Percentiles rank a stretch among this genome's conserved stretches.
Conservation (phyloP, 345 rosid species). For the Passiflora organensis region DNA sequence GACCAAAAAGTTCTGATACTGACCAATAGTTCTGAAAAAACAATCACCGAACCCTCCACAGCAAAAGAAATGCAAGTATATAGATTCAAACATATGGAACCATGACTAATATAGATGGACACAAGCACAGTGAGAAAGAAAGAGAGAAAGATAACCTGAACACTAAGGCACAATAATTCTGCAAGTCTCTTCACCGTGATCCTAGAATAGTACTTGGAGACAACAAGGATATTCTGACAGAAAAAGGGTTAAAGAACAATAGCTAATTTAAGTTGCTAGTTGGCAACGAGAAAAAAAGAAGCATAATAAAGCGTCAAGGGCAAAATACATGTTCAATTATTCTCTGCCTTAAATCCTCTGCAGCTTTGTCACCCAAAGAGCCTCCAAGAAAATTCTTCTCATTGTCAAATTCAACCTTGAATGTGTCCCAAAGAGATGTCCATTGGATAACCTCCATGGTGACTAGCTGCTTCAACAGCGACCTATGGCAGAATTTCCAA, state of each 20-base stretch:
- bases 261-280: neutral
- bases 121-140: too few species aligned
- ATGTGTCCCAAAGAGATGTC: constrained; percentile 88
- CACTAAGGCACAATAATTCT: constrained; percentile 75
- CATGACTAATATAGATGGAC: too few species aligned
- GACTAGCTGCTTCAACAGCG: constrained; percentile 79
- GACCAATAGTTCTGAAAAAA: too few species aligned
- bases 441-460: constrained; percentile 98
- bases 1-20: too few species aligned
- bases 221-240: constrained; percentile 99
- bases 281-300: constrained; percentile 1
- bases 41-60: too few species aligned
- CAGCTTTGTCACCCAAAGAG: constrained; percentile 85
- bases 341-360: constrained; percentile 84
- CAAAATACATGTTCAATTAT: constrained; percentile 80
- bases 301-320: neutral
- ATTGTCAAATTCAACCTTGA: constrained; percentile 76
- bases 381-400: constrained; percentile 86
- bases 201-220: constrained; percentile 89
- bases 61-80: too few species aligned
- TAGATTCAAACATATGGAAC: too few species aligned
- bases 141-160: constrained; percentile 43
- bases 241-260: constrained; percentile 18
- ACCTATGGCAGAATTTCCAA: constrained; percentile 44
- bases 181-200: constrained; percentile 86